These are phyloP conservation scores for Edhazardia aedis DNA, from an alignment of 371 early-diverging fungal genomes.

Conservation along the genomic window DNA sequence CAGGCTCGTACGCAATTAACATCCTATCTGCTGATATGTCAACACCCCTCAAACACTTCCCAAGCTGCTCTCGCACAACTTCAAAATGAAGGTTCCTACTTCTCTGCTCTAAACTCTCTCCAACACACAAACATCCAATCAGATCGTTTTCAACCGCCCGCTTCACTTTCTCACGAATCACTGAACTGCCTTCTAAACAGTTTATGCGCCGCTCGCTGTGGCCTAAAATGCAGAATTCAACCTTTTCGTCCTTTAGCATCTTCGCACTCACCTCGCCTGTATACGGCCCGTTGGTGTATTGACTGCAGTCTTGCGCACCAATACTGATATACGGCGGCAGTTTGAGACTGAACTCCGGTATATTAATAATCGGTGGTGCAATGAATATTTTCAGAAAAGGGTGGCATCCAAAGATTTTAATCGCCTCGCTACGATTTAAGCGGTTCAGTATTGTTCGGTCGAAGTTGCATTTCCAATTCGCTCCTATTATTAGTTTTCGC, in stretches of 20 bases:
- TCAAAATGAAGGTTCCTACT: slow-evolving; percentile 60
- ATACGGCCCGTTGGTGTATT: slow-evolving; percentile 67
- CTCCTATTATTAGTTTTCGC: too few species aligned
- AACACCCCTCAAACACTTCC: slow-evolving; percentile 51
- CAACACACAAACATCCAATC: slow-evolving; percentile 78
- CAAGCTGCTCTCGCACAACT: slow-evolving; percentile 51
- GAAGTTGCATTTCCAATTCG: too few species aligned
- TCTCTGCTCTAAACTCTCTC: slow-evolving; percentile 79
- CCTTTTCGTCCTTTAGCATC: slow-evolving; percentile 73
- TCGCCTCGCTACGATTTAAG: too few species aligned
- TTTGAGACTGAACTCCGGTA: too few species aligned
- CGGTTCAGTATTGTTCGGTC: too few species aligned
- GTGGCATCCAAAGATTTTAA: too few species aligned
- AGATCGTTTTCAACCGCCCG: slow-evolving; percentile 64
- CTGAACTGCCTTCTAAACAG: slow-evolving; percentile 64
- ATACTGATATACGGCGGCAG: slow-evolving; percentile 53
- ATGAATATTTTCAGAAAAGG: too few species aligned
- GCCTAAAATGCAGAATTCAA: slow-evolving; percentile 82
- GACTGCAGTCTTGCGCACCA: slow-evolving; percentile 77
- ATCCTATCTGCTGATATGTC: slow-evolving; percentile 50
- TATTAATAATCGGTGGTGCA: too few species aligned
- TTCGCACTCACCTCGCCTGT: slow-evolving; percentile 88
- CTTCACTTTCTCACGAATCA: slow-evolving; percentile 59
- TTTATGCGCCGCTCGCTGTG: slow-evolving; percentile 90
- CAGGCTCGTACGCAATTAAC: slow-evolving; percentile 96